phyloP scores from a whole-genome alignment of 75 land plant genomes.

The Ceratopteris richardii region DNA sequence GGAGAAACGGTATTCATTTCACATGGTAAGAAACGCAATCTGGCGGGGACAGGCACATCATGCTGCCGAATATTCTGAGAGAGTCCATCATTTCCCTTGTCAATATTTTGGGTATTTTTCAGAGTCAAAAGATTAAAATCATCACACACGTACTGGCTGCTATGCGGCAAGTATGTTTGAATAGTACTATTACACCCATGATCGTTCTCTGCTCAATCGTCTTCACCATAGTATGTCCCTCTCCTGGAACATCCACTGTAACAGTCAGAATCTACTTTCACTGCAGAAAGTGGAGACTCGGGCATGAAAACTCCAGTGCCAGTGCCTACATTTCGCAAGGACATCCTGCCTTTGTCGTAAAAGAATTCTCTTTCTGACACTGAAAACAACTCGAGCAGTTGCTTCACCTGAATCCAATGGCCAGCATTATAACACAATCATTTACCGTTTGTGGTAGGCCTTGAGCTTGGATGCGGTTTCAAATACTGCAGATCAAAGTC shows the following conservation, averaged over 20 bases:
- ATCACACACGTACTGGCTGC: too few relatives aligned
- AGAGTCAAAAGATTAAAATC: too few relatives aligned
- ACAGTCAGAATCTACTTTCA: constrained; percentile 2
- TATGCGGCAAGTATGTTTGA: too few relatives aligned
- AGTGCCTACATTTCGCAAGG: background rate
- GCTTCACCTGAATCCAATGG: background rate
- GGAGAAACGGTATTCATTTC: too few relatives aligned
- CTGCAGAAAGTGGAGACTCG: background rate
- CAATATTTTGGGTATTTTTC: background rate
- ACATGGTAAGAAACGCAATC: too few relatives aligned
- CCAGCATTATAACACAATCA: too few relatives aligned
- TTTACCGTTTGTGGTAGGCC: too few relatives aligned
- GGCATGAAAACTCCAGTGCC: background rate
- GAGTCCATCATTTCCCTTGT: background rate
- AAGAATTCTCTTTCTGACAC: background rate
- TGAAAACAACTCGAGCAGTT: background rate
- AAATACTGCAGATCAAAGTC: too few relatives aligned
- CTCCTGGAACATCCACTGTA: constrained; percentile 6
- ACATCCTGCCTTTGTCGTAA: background rate
- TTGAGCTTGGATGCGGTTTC: too few relatives aligned
- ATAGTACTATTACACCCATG: too few relatives aligned
- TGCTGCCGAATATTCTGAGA: too few relatives aligned
- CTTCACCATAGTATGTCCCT: background rate
- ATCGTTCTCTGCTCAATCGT: background rate
- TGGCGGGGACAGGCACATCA: too few relatives aligned